Evolutionary conservation across 2,329 filamentous ascomycete genomes (phyloP).

Genomic region (Coleophoma eucalyptorum): DNA sequence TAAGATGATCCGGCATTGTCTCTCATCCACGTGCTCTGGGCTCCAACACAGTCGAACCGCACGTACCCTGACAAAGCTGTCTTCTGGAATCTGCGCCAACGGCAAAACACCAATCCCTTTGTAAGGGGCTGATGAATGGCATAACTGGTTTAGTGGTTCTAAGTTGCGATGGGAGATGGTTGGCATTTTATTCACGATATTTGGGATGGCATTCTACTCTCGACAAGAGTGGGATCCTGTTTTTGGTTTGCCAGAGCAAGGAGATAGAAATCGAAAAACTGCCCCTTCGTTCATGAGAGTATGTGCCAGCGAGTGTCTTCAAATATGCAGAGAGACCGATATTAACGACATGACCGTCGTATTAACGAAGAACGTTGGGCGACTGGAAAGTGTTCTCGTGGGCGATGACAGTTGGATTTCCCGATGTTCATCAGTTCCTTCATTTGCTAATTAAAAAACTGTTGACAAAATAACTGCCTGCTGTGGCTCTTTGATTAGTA

Average conservation of each 20-base stretch:
- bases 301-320: slow-evolving; percentile 4
- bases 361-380: not conserved
- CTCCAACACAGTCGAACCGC: not conserved
- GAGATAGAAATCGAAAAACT: not conserved
- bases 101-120: not conserved
- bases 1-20: not conserved
- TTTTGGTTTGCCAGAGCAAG: not conserved
- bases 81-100: not conserved
- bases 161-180: slow-evolving; percentile 8
- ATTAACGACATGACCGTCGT: slow-evolving; percentile 3
- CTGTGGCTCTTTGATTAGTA: not conserved
- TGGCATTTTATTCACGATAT: slow-evolving; percentile 3
- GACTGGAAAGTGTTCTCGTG: slow-evolving; percentile 3
- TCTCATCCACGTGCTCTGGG: not conserved
- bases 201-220: slow-evolving; percentile 1
- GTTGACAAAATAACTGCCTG: not conserved
- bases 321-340: slow-evolving; percentile 1
- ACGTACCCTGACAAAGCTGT: not conserved
- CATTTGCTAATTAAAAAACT: not conserved
- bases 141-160: slow-evolving; percentile 1
- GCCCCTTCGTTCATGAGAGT: slow-evolving; percentile 1
- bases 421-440: not conserved
- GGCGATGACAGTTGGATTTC: slow-evolving; percentile 5
- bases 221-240: slow-evolving; percentile 5
- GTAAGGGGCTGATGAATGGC: not conserved